Percentiles rank a stretch among this genome's conserved stretches.
Conservation (phyloP, 768 basidiomycete genomes). For the Coprinopsis strossmayeri region DNA sequence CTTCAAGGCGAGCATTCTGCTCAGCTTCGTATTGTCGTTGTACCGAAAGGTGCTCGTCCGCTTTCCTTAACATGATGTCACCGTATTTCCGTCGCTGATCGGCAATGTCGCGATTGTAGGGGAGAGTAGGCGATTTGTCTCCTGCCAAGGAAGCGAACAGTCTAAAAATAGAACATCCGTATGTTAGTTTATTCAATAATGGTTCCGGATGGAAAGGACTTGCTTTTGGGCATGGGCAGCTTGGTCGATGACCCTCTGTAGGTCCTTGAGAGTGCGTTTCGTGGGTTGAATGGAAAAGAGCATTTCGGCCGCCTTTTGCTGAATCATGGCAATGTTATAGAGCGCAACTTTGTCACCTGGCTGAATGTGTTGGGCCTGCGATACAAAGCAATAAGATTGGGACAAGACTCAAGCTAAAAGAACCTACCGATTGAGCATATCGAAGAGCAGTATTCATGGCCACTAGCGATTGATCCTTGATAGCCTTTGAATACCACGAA, state of each 20-base stretch:
- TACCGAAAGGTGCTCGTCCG: conserved; percentile 68
- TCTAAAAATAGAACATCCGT: too few relatives aligned
- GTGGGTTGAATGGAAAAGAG: conserved; percentile 65
- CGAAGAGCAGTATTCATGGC: conserved; percentile 82
- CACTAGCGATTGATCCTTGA: conserved; percentile 75
- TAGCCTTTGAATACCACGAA: conserved; percentile 92
- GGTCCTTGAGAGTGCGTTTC: conserved; percentile 77
- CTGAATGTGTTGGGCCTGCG: conserved; percentile 75
- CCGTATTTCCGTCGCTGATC: conserved; percentile 89
- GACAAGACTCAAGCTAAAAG: neutral
- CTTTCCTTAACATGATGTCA: conserved; percentile 74
- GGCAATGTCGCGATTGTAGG: conserved; percentile 83
- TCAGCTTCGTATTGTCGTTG: conserved; percentile 73
- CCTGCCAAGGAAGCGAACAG: conserved; percentile 79
- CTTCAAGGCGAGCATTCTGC: conserved; percentile 63
- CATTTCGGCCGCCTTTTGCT: conserved; percentile 93
- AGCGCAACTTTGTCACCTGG: conserved; percentile 85
- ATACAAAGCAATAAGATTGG: conserved; percentile 1
- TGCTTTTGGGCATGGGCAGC: conserved; percentile 86
- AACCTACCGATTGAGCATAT: conserved; percentile 70
- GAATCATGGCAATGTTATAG: conserved; percentile 98
- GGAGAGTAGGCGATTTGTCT: conserved; percentile 61
- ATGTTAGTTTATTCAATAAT: too few relatives aligned
- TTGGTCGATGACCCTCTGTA: conserved; percentile 71
- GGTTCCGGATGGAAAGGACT: neutral